Evolutionary conservation across 1,139 yeast species (phyloP).

Genomic region (Magnusiomyces magnusii): DNA sequence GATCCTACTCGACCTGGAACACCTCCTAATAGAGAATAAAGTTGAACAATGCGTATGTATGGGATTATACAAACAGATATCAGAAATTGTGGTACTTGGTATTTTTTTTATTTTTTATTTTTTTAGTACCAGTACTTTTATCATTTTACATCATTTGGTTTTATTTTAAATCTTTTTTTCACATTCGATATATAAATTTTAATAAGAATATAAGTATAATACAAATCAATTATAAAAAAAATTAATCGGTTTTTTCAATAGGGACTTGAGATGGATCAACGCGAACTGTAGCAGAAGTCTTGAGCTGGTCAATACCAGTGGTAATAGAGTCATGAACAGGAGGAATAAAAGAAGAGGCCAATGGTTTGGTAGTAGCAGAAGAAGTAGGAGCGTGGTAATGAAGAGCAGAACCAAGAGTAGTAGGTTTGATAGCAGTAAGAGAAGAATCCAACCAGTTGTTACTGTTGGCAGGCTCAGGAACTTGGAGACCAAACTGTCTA

Average conservation of each 20-base stretch:
- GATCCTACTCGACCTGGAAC: conserved; percentile 80
- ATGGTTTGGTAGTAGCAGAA: neutral
- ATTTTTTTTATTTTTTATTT: no score
- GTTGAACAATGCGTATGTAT: no score
- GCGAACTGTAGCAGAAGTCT: neutral
- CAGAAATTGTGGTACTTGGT: neutral
- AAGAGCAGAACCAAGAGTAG: neutral
- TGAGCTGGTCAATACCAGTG: neutral
- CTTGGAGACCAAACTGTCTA: conserved; percentile 64
- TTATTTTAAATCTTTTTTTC: neutral
- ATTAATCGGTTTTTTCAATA: conserved; percentile 1
- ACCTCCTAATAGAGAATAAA: conserved; percentile 37
- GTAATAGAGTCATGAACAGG: neutral
- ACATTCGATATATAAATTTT: no score
- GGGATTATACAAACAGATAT: neutral
- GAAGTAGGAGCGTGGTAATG: neutral
- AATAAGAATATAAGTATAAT: neutral
- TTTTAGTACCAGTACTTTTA: no score
- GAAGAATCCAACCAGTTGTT: conserved; percentile 40
- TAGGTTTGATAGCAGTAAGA: neutral
- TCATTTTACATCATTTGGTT: no score
- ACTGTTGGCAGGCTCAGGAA: conserved; percentile 50
- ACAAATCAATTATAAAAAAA: neutral
- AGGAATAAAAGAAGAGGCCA: neutral
- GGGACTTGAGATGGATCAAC: conserved; percentile 2